Conservation (phyloP, 352 stramenopile genomes). For the Chrysophaeum taylorii region DNA sequence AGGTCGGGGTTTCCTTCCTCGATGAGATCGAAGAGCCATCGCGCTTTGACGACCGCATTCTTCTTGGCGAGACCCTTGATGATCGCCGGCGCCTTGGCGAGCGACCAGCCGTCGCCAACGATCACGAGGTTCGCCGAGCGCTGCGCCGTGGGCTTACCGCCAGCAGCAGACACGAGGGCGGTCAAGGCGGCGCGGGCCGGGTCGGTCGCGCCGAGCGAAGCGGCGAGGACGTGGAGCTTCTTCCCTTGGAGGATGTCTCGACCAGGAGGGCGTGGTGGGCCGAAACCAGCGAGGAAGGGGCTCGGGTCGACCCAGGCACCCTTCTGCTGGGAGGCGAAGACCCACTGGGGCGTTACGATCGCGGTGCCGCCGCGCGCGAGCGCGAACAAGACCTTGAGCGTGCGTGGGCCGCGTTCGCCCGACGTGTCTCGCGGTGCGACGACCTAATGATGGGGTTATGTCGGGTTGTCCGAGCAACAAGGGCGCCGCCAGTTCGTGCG, state of each 20-base stretch:
- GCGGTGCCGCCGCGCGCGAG: constrained; percentile 7
- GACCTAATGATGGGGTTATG: neutral
- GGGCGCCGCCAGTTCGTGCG: neutral
- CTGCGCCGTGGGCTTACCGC: neutral
- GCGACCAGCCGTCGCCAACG: neutral
- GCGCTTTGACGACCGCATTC: neutral
- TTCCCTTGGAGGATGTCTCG: neutral
- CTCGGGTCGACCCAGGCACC: neutral
- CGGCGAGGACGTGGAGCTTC: neutral
- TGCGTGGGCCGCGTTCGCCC: neutral
- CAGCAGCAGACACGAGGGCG: neutral
- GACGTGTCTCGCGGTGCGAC: neutral
- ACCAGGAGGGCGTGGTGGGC: neutral
- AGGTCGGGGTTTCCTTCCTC: too few relatives aligned
- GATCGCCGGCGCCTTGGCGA: neutral
- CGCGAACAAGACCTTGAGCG: constrained; percentile 10
- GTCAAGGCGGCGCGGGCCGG: neutral
- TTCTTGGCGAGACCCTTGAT: neutral
- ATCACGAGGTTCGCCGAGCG: neutral
- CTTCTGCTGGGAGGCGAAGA: neutral
- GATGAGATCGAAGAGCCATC: constrained; percentile 3
- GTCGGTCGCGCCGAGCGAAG: neutral
- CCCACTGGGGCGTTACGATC: neutral
- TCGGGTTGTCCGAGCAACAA: neutral
- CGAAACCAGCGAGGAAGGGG: neutral